A percentile compares a stretch with the other conserved stretches of the same genome.
phyloP scores from a whole-genome alignment of 1,139 yeast genomes.

The Scheffersomyces quercinus region DNA sequence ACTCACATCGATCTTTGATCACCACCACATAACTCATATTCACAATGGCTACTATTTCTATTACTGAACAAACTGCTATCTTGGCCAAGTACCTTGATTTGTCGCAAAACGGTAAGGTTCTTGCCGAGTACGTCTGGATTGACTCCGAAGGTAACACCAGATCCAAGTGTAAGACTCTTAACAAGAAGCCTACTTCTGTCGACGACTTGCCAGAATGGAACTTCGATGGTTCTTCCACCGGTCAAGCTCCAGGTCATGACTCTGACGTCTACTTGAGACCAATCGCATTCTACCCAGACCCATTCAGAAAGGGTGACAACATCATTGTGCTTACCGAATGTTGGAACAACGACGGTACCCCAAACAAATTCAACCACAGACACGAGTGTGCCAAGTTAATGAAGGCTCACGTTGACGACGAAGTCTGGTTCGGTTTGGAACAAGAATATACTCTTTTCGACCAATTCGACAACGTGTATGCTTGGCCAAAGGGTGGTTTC shows the following conservation, averaged over 20 bases:
- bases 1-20: no score
- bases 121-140: constrained; percentile 98
- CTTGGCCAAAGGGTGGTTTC: constrained; percentile 99
- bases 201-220: constrained; percentile 98
- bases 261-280: constrained; percentile 95
- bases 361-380: constrained; percentile 97
- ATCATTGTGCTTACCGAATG: constrained; percentile 92
- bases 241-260: constrained; percentile 98
- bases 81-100: constrained; percentile 80
- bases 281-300: constrained; percentile 90
- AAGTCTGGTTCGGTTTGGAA: constrained; percentile 97
- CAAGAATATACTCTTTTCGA: constrained; percentile 98
- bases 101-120: constrained; percentile 80
- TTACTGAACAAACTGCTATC: constrained; percentile 71
- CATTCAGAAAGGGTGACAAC: constrained; percentile 97
- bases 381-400: constrained; percentile 95
- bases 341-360: constrained; percentile 98
- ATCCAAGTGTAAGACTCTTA: constrained; percentile 89
- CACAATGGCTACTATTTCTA: constrained; percentile 33
- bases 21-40: no score
- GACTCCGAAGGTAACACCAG: constrained; percentile 91
- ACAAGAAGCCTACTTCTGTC: constrained; percentile 64
- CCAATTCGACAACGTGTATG: constrained; percentile 85
- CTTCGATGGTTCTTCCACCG: constrained; percentile 98
- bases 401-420: constrained; percentile 85